These are phyloP conservation scores for Mallotus repandus DNA, from an alignment of 441 rosid genomes.

Conservation along the genomic window DNA sequence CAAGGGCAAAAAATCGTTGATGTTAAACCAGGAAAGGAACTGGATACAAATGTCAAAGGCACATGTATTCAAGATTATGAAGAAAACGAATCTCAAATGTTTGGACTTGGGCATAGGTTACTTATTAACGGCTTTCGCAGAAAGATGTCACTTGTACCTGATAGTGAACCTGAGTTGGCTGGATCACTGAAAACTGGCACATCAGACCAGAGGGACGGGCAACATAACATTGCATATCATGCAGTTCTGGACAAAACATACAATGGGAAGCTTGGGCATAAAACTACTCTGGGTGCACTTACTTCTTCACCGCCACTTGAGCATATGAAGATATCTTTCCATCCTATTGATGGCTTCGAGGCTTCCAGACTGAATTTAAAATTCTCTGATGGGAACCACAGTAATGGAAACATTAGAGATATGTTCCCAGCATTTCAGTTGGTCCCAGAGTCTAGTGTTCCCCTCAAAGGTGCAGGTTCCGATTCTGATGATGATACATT, in stretches of 20 bases:
- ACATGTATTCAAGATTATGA: slow-evolving; percentile 32
- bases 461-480: slow-evolving; percentile 36
- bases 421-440: slow-evolving; percentile 80
- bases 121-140: slow-evolving; percentile 56
- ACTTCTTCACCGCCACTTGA: slow-evolving; percentile 86
- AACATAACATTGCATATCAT: slow-evolving; percentile 24
- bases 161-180: slow-evolving; percentile 40
- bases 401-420: slow-evolving; percentile 40
- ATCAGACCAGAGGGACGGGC: slow-evolving; percentile 40
- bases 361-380: slow-evolving; percentile 65
- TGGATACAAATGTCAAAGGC: slow-evolving; percentile 33
- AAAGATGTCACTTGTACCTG: slow-evolving; percentile 43
- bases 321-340: slow-evolving; percentile 89
- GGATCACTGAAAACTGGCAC: slow-evolving; percentile 34
- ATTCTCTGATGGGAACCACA: slow-evolving; percentile 52
- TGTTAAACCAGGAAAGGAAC: slow-evolving; percentile 35
- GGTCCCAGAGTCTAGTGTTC: slow-evolving; percentile 63
- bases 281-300: slow-evolving; percentile 42
- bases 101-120: slow-evolving; percentile 67
- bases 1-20: slow-evolving; percentile 25
- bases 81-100: slow-evolving; percentile 44
- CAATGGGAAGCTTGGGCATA: slow-evolving; percentile 37
- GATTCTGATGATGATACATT: slow-evolving; percentile 85
- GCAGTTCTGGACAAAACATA: slow-evolving; percentile 28
- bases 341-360: slow-evolving; percentile 58